Conservation (phyloP, 805 yeast species). For the Ogataea thermomethanolica region DNA sequence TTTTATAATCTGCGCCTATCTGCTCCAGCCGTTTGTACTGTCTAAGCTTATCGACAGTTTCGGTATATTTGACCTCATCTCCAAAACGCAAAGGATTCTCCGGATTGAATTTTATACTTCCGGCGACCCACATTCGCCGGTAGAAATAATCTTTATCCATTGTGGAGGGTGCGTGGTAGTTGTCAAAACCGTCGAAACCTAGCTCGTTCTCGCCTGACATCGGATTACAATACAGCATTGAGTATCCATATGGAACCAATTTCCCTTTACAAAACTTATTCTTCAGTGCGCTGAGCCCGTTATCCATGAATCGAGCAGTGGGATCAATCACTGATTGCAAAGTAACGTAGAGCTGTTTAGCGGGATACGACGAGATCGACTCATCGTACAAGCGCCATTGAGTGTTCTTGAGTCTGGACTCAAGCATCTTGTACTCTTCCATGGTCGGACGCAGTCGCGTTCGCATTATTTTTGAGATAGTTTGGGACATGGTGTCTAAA, state of each 20-base stretch:
- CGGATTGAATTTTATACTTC: constrained; percentile 45
- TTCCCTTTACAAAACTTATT: constrained; percentile 18
- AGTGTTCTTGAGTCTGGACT: constrained; percentile 12
- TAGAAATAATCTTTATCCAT: constrained; percentile 34
- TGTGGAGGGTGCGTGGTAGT: constrained; percentile 62
- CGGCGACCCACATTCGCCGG: constrained; percentile 80
- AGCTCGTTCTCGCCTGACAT: constrained; percentile 42
- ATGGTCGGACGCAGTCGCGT: constrained; percentile 5
- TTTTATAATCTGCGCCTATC: constrained; percentile 50
- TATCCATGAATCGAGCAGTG: constrained; percentile 15
- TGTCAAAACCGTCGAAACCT: constrained; percentile 76
- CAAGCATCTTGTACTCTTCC: constrained; percentile 12
- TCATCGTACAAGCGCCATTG: constrained; percentile 29
- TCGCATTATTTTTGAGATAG: constrained; percentile 3
- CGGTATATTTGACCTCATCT: constrained; percentile 46
- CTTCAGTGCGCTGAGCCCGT: constrained; percentile 4
- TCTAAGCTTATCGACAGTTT: constrained; percentile 44
- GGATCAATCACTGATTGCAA: constrained; percentile 24
- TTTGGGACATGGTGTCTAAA: constrained; percentile 1
- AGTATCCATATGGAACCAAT: constrained; percentile 50
- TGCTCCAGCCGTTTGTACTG: constrained; percentile 32
- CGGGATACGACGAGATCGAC: constrained; percentile 24
- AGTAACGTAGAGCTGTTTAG: constrained; percentile 28
- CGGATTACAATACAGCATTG: constrained; percentile 67
- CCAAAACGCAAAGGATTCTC: constrained; percentile 35